A percentile compares a stretch with the other conserved stretches of the same genome.
These are phyloP conservation scores for Cnidoscolus chayamansa DNA, from an alignment of 441 rosid genomes.

Conservation along the genomic window DNA sequence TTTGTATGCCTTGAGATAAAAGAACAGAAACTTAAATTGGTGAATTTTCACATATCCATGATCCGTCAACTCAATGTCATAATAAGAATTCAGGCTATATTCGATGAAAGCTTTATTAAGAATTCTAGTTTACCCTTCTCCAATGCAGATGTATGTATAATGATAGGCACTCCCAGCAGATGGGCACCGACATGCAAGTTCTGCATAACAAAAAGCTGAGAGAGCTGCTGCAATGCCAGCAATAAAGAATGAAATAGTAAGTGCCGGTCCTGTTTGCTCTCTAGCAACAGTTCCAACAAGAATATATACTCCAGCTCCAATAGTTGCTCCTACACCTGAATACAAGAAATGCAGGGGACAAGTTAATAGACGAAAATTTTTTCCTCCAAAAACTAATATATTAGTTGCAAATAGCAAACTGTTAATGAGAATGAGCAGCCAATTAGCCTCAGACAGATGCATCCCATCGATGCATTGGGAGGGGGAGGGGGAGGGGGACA, in stretches of 20 bases:
- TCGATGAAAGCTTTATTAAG: background rate
- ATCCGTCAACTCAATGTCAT: background rate
- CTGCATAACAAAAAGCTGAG: slow-evolving; percentile 95
- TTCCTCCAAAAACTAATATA: background rate
- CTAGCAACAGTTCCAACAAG: slow-evolving; percentile 98
- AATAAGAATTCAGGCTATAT: background rate
- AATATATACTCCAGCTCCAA: slow-evolving; percentile 98
- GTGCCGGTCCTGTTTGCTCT: slow-evolving; percentile 95
- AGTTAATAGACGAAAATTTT: background rate
- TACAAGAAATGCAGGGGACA: slow-evolving; percentile 1
- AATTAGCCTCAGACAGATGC: background rate
- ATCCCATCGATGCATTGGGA: background rate
- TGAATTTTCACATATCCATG: background rate
- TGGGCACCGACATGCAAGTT: slow-evolving; percentile 90
- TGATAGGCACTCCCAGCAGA: slow-evolving; percentile 99
- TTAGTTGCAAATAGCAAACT: background rate
- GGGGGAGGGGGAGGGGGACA: background rate
- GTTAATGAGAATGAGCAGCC: background rate
- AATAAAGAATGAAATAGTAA: slow-evolving; percentile 74
- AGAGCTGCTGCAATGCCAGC: slow-evolving; percentile 96
- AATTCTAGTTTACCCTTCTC: slow-evolving; percentile 66
- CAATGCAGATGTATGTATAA: slow-evolving; percentile 88
- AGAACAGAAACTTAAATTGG: slow-evolving; percentile 1
- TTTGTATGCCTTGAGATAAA: background rate
- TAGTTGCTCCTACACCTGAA: slow-evolving; percentile 92